Evolutionary conservation across 2,329 filamentous ascomycete species (phyloP).

Genomic region (Hymenoscyphus occultus): DNA sequence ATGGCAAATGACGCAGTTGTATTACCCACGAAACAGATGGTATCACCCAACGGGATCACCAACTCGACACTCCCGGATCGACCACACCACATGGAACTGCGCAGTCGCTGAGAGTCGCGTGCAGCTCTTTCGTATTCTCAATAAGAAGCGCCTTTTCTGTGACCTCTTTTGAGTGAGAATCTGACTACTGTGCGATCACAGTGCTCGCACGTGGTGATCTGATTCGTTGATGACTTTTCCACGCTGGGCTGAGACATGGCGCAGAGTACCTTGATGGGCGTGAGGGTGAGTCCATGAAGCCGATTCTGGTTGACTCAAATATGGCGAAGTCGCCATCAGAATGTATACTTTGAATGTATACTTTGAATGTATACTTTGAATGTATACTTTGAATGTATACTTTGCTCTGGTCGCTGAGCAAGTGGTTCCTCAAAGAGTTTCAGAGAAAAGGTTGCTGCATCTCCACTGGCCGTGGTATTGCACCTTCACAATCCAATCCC

Average conservation of each 20-base stretch:
- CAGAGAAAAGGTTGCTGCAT: background rate
- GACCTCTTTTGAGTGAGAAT: background rate
- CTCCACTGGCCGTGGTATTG: background rate
- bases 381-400: background rate
- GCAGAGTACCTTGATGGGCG: background rate
- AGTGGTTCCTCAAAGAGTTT: background rate
- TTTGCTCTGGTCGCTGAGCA: background rate
- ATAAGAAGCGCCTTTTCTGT: background rate
- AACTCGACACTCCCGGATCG: background rate
- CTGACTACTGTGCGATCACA: background rate
- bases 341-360: background rate
- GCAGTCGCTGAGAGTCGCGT: background rate
- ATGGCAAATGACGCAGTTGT: background rate
- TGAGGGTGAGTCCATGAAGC: background rate
- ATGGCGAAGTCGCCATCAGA: slow-evolving; percentile 1
- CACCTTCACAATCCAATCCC: background rate
- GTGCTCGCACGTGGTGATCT: background rate
- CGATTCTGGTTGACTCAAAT: background rate
- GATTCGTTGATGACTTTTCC: background rate
- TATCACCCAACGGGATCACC: background rate
- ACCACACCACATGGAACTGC: background rate
- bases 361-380: background rate
- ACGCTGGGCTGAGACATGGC: background rate
- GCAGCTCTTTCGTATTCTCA: background rate
- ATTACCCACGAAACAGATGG: background rate